These are phyloP conservation scores for Noccaea caerulescens DNA, from an alignment of 345 rosid species.

Conservation along the genomic window DNA sequence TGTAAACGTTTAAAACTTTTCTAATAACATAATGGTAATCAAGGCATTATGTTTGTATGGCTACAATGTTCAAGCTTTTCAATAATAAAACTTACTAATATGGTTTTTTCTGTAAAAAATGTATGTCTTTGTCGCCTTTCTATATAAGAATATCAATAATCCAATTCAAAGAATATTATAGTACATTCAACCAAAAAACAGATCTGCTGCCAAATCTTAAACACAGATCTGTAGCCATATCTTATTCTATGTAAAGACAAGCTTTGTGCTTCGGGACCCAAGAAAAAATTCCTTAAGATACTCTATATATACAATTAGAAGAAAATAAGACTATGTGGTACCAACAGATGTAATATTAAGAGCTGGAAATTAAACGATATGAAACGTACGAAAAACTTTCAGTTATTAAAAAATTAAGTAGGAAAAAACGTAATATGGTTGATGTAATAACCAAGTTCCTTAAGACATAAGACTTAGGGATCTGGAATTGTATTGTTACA, in stretches of 20 bases:
- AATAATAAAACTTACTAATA: background rate
- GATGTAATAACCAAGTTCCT: slow-evolving; percentile 48
- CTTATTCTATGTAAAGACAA: slow-evolving; percentile 46
- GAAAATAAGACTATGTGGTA: background rate
- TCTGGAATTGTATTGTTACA: slow-evolving; percentile 40
- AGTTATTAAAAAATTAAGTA: slow-evolving; percentile 12
- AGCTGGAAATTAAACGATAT: background rate
- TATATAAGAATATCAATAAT: background rate
- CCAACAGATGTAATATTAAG: slow-evolving; percentile 12
- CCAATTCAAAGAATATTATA: slow-evolving; percentile 20
- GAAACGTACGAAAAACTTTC: slow-evolving; percentile 30
- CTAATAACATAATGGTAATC: slow-evolving; percentile 7
- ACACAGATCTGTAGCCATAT: slow-evolving; percentile 40
- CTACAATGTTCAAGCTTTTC: background rate
- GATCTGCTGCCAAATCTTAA: slow-evolving; percentile 47
- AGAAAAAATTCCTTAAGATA: slow-evolving; percentile 12
- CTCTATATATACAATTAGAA: background rate
- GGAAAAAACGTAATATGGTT: slow-evolving; percentile 45
- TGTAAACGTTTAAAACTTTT: background rate
- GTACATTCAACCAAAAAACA: slow-evolving; percentile 33
- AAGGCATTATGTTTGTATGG: slow-evolving; percentile 4
- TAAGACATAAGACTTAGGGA: slow-evolving; percentile 48
- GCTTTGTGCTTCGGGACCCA: slow-evolving; percentile 38
- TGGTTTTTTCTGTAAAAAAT: slow-evolving; percentile 3
- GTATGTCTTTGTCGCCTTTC: slow-evolving; percentile 11